Base-by-base conservation (phyloP, 805 yeast genomes). In the Grigorovia transvaalensis region DNA sequence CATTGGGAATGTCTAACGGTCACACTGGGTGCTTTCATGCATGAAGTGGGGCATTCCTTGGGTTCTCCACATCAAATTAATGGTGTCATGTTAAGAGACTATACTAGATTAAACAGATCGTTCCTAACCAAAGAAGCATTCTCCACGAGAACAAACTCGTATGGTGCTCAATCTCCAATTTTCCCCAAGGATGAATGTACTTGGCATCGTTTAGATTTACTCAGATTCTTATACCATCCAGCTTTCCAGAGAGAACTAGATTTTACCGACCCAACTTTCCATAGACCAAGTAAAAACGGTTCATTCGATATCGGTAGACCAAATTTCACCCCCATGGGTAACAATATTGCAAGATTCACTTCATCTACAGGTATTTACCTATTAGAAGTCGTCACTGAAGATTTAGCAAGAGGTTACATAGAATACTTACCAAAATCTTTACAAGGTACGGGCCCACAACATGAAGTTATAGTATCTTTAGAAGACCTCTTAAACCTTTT, bases 11-110 rank as follows among this genome's bases (percentile, higher is more conserved):
- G 95, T 60, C 69, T 85, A 46, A 84, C 85, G 54, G 77, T 91
- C 41, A 87, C 96, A 1, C 64, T 87, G 59, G 98, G 99, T 46
- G 97, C 98, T 0, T 90, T 89, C 59, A 75, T 90, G 84, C 98
- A 91, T 67, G 98, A 91, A 64, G 84, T 91, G 49, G 98, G 99
- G 1, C 98, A 91, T 65, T 71, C 80, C 29, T 72, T 91, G 44
- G 96, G 96, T 0, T 85, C 91, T 56, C 97, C 98, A 0, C 98
- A 91, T 68, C 93, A 89, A 66, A 85, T 82, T 13, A 72, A 76
- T 57, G 98, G 98, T 18, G 85, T 91, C 29, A 93, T 91, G 98
- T 69, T 88, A 42, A 74, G 97, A 53, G 96, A 85, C 53, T 93
- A 90, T 64, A 74, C 82, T 19, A 79, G 83, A 53, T 78, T 88